Evolutionary conservation across 148 eudicot genomes (phyloP).

Genomic region (Heliamphora exappendiculata): DNA sequence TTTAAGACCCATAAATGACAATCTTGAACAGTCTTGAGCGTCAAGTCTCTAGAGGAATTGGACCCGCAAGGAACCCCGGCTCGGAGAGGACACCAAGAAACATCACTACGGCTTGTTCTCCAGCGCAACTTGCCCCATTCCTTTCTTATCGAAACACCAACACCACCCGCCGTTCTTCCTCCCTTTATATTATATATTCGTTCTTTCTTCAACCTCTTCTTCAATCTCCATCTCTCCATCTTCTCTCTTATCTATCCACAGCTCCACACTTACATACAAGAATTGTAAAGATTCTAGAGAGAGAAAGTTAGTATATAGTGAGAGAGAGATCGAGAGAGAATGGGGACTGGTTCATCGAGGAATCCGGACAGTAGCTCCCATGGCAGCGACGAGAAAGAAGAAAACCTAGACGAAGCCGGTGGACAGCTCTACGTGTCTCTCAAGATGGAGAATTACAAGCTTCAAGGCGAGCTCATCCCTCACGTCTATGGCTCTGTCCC

Average conservation of each 20-base stretch:
- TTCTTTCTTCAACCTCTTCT: not conserved
- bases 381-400: slow-evolving; percentile 51
- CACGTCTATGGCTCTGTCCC: slow-evolving; percentile 90
- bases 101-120: no score
- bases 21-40: no score
- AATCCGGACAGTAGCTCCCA: slow-evolving; percentile 35
- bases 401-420: slow-evolving; percentile 30
- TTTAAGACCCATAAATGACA: no score
- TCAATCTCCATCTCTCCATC: slow-evolving; percentile 10
- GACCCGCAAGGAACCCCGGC: no score
- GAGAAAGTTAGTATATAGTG: not conserved
- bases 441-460: slow-evolving; percentile 66
- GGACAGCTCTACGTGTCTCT: slow-evolving; percentile 86
- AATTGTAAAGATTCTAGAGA: not conserved
- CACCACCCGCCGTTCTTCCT: not conserved
- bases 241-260: slow-evolving; percentile 5
- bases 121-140: no score
- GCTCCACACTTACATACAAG: not conserved
- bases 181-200: not conserved
- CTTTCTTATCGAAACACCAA: not conserved
- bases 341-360: slow-evolving; percentile 72
- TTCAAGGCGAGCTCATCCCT: slow-evolving; percentile 51
- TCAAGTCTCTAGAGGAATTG: no score
- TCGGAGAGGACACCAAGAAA: no score
- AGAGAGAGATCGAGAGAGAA: slow-evolving; percentile 19